Percentiles rank a stretch among this genome's conserved stretches.
These are phyloP conservation scores for Vitrella brassicaformis DNA, from an alignment of 73 alveolate genomes.

Conservation along the genomic window DNA sequence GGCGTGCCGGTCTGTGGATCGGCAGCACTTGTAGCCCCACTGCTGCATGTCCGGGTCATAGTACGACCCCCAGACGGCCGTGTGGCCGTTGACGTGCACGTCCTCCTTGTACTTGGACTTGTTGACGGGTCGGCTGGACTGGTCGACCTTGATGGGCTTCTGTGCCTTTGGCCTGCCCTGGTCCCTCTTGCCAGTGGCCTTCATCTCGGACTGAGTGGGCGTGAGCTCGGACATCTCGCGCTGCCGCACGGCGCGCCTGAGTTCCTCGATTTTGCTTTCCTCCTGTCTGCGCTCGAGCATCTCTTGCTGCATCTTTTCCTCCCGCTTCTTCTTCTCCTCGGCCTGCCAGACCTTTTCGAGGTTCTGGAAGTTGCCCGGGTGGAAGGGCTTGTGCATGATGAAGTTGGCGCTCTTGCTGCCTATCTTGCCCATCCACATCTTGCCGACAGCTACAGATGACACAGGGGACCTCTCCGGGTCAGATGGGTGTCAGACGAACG, in stretches of 20 bases:
- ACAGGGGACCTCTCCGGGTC: too few relatives aligned
- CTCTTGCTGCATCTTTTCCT: neutral
- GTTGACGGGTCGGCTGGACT: neutral
- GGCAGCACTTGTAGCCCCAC: constrained; percentile 34
- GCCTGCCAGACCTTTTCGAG: neutral
- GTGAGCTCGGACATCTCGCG: neutral
- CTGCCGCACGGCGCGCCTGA: neutral
- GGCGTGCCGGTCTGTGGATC: neutral
- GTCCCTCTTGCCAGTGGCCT: neutral
- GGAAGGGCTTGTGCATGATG: neutral
- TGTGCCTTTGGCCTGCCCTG: neutral
- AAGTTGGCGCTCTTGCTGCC: neutral
- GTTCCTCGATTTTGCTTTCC: neutral
- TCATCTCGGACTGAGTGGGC: too few relatives aligned
- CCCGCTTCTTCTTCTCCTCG: neutral
- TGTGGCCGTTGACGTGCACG: constrained; percentile 9
- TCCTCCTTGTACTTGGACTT: neutral
- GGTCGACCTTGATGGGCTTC: neutral
- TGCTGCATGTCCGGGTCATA: constrained; percentile 11
- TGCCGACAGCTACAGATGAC: too few relatives aligned
- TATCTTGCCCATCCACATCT: neutral
- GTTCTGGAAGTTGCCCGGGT: neutral
- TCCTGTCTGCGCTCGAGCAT: neutral
- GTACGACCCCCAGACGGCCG: constrained; percentile 30
- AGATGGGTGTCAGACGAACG: too few relatives aligned